Evolutionary conservation across 2,329 filamentous ascomycete species (phyloP).

Genomic region (Cladophialophora immunda): DNA sequence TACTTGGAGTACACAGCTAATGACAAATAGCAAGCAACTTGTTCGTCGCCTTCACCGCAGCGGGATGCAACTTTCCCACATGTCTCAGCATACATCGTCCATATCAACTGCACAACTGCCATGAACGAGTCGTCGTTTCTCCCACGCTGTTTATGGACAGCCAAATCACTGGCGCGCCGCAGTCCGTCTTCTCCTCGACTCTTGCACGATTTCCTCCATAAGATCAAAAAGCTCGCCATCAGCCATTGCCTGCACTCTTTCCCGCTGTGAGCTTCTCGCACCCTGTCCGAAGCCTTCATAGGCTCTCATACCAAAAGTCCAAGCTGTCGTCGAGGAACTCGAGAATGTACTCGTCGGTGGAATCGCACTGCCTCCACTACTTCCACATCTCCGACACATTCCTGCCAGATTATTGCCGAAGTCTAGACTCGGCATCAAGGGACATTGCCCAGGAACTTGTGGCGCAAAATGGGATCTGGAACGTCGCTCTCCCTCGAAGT

Average conservation of each 20-base stretch:
- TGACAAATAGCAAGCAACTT: constrained; percentile 15
- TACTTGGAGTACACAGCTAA: constrained; percentile 8
- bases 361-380: constrained; percentile 9
- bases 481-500: constrained; percentile 7
- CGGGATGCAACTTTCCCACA: constrained; percentile 13
- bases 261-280: constrained; percentile 13
- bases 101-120: constrained; percentile 18
- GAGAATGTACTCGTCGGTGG: constrained; percentile 13
- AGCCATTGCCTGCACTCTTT: constrained; percentile 13
- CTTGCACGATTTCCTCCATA: constrained; percentile 10
- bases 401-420: constrained; percentile 22
- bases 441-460: constrained; percentile 19
- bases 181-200: constrained; percentile 10
- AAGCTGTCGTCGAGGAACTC: constrained; percentile 18
- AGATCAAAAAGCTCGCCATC: constrained; percentile 10
- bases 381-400: constrained; percentile 15
- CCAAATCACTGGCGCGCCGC: constrained; percentile 15
- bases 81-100: constrained; percentile 18
- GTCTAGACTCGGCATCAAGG: constrained; percentile 22
- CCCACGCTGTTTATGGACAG: constrained; percentile 14
- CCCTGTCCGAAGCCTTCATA: constrained; percentile 16
- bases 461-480: constrained; percentile 8
- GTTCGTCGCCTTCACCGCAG: constrained; percentile 16
- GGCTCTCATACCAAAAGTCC: constrained; percentile 13
- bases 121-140: constrained; percentile 20